Conservation (phyloP, 129 eudicot species). For the Calendula officinalis region DNA sequence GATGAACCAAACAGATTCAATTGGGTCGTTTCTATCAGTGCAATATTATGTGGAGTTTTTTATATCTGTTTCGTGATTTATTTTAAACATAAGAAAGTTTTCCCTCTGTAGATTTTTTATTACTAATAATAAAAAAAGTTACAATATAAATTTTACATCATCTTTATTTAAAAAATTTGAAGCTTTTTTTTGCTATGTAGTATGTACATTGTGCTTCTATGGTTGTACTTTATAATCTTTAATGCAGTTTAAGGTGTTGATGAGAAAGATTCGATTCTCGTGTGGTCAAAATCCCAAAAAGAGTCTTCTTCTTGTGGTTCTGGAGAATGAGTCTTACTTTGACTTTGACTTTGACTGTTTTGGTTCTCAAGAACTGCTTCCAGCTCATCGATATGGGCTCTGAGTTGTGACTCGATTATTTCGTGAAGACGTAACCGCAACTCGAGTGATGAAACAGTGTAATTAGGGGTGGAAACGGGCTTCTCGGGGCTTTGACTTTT, state of each 20-base stretch:
- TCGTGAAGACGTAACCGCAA: constrained; percentile 64
- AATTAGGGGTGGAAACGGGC: constrained; percentile 37
- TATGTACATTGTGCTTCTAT: constrained; percentile 13
- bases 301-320: constrained; percentile 39
- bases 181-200: constrained; percentile 1
- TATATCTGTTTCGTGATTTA: constrained; percentile 67
- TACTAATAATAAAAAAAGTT: neutral
- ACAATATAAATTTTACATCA: neutral
- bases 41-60: constrained; percentile 47
- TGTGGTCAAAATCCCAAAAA: constrained; percentile 31
- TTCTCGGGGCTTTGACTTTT: constrained; percentile 29
- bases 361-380: constrained; percentile 42
- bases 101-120: constrained; percentile 49
- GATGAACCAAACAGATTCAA: constrained; percentile 65
- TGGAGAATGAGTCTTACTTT: constrained; percentile 23
- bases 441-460: constrained; percentile 58
- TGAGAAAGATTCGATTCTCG: constrained; percentile 47
- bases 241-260: constrained; percentile 32
- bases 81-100: constrained; percentile 78
- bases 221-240: constrained; percentile 20
- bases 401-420: constrained; percentile 57
- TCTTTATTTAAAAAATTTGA: neutral
- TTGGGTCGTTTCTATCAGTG: constrained; percentile 70
- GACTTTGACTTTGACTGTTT: constrained; percentile 25
- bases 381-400: constrained; percentile 57